These are phyloP conservation scores for Dactylellina sp. DNA, from an alignment of 2,329 filamentous ascomycete species.

Conservation along the genomic window DNA sequence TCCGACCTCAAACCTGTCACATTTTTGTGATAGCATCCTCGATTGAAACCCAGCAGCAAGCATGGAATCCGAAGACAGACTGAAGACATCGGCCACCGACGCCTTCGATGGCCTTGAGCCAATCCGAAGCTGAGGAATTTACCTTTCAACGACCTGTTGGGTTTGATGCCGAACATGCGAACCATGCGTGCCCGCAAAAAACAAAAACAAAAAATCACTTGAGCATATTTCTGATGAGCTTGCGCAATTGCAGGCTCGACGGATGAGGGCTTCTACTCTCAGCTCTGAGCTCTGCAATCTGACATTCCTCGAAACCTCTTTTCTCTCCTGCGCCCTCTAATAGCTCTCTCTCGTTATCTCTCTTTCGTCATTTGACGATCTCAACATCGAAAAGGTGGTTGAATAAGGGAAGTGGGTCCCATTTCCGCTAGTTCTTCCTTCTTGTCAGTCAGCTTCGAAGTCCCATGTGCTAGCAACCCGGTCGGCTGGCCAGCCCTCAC, in stretches of 20 bases:
- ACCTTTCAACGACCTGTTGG: constrained; percentile 37
- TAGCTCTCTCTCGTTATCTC: not conserved
- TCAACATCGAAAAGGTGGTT: constrained; percentile 24
- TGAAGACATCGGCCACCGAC: not conserved
- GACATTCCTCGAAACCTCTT: not conserved
- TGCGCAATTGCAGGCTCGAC: not conserved
- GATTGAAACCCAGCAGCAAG: too few relatives aligned
- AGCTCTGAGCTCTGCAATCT: constrained; percentile 10
- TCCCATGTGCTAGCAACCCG: constrained; percentile 35
- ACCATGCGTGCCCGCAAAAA: constrained; percentile 38
- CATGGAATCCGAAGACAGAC: not conserved
- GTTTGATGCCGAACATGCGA: constrained; percentile 54
- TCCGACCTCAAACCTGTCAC: constrained; percentile 54
- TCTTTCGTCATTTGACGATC: constrained; percentile 44
- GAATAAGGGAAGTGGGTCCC: constrained; percentile 55
- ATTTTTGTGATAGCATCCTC: constrained; percentile 35
- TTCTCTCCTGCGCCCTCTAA: not conserved
- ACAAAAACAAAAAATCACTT: too few relatives aligned
- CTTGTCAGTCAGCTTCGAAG: constrained; percentile 4
- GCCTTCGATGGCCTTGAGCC: not conserved
- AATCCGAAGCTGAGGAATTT: constrained; percentile 24
- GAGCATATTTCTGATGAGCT: constrained; percentile 3
- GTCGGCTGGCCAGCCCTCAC: constrained; percentile 15
- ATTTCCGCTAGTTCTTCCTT: constrained; percentile 8
- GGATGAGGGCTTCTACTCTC: constrained; percentile 7